phyloP scores from a whole-genome alignment of 306 rosid species.

The Dalbergia cultrata region DNA sequence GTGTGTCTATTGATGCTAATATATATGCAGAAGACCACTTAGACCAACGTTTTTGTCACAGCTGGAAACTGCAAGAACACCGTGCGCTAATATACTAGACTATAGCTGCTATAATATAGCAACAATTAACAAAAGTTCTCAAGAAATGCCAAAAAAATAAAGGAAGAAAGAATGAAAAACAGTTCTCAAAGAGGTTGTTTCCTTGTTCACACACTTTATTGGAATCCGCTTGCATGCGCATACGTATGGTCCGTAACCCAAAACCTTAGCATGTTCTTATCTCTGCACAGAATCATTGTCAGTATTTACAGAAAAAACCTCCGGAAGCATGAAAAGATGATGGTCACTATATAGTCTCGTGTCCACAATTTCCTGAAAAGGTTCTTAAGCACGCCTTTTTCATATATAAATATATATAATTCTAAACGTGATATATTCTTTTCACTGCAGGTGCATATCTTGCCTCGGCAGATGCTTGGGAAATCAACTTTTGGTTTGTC shows the following conservation, averaged over 20 bases:
- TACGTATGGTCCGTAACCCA: conserved; percentile 41
- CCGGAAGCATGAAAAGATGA: conserved; percentile 42
- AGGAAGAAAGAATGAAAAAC: not conserved
- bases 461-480: conserved; percentile 88
- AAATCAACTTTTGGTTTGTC: conserved; percentile 83
- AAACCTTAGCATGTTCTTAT: conserved; percentile 40
- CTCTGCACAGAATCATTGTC: not conserved
- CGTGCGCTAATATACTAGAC: not conserved
- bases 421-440: not conserved
- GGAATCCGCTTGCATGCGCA: conserved; percentile 69
- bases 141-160: too few relatives aligned
- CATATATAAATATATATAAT: not conserved
- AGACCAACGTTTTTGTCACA: not conserved
- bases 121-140: too few relatives aligned
- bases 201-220: conserved; percentile 46
- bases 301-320: conserved; percentile 7
- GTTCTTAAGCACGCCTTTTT: not conserved
- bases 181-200: not conserved
- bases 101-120: not conserved
- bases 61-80: conserved; percentile 15
- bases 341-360: conserved; percentile 10
- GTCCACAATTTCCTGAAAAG: conserved; percentile 38
- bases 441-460: conserved; percentile 69
- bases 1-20: not conserved
- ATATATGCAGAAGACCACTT: not conserved